These are phyloP conservation scores for Pyrenophora tritici-repentis DNA, from an alignment of 2,329 filamentous ascomycete species.

Conservation along the genomic window DNA sequence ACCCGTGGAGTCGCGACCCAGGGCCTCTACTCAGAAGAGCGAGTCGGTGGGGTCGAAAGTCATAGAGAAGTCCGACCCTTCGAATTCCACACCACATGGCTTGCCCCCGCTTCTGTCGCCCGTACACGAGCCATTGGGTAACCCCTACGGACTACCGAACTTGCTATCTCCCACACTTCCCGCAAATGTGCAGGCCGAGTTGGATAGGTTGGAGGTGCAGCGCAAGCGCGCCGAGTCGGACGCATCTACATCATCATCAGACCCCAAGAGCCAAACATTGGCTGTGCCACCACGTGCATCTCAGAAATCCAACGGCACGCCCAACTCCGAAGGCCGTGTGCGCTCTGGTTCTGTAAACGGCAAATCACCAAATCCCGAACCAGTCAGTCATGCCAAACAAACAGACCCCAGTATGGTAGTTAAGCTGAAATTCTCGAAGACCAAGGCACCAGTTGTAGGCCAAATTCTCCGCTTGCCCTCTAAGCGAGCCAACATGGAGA, in stretches of 20 bases:
- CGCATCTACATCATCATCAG: conserved; percentile 43
- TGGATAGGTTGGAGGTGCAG: conserved; percentile 51
- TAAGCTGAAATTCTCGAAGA: conserved; percentile 58
- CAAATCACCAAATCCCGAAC: conserved; percentile 29
- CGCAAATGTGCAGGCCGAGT: conserved; percentile 59
- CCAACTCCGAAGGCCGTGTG: conserved; percentile 30
- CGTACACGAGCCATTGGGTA: conserved; percentile 50
- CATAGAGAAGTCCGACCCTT: conserved; percentile 34
- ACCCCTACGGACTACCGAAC: conserved; percentile 53
- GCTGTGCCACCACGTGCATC: conserved; percentile 24
- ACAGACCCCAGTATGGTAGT: conserved; percentile 47
- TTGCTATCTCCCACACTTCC: conserved; percentile 64
- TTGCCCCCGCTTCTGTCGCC: conserved; percentile 47
- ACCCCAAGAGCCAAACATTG: conserved; percentile 35
- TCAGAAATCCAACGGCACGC: conserved; percentile 25
- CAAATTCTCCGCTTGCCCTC: conserved; percentile 41
- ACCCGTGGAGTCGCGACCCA: conserved; percentile 18
- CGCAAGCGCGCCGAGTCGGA: conserved; percentile 44
- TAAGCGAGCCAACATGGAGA: conserved; percentile 26
- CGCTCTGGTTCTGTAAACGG: conserved; percentile 34
- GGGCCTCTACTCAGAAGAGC: conserved; percentile 39
- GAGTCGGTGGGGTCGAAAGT: conserved; percentile 47
- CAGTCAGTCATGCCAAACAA: conserved; percentile 17
- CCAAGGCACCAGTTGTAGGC: conserved; percentile 55
- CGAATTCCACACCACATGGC: conserved; percentile 44